Conservation (phyloP, 2,329 filamentous ascomycete genomes). For the Fusarium ramigenum region DNA sequence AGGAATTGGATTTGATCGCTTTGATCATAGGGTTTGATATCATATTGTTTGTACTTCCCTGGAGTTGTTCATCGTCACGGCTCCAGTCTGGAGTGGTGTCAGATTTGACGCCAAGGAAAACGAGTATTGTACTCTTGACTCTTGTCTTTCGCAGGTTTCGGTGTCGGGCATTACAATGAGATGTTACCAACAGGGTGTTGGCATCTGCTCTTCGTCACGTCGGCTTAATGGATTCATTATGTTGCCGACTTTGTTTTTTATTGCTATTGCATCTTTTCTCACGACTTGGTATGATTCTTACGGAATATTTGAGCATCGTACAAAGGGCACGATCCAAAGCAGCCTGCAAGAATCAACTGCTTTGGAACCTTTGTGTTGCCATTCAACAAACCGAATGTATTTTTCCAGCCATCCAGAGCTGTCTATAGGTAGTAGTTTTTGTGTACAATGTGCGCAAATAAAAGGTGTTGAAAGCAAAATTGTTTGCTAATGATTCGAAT, state of each 20-base stretch:
- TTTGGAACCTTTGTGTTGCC: conserved; percentile 14
- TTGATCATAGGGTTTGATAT: conserved; percentile 37
- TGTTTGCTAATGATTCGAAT: background rate
- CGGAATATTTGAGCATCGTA: conserved; percentile 31
- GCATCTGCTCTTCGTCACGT: conserved; percentile 33
- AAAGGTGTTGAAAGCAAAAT: conserved; percentile 26
- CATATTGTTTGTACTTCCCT: conserved; percentile 21
- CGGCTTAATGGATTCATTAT: conserved; percentile 41
- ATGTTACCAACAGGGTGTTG: conserved; percentile 30
- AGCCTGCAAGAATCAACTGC: conserved; percentile 8
- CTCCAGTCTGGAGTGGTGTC: background rate
- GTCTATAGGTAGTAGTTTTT: conserved; percentile 20
- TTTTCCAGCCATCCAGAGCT: conserved; percentile 1
- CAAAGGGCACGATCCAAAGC: conserved; percentile 5
- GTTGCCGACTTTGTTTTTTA: conserved; percentile 12
- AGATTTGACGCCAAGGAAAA: background rate
- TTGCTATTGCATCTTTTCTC: conserved; percentile 31
- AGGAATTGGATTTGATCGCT: conserved; percentile 38
- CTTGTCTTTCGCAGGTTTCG: conserved; percentile 35
- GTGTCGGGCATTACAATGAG: conserved; percentile 20
- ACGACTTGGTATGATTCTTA: conserved; percentile 40
- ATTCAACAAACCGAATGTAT: conserved; percentile 13
- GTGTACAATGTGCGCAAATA: conserved; percentile 30
- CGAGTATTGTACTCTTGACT: conserved; percentile 28
- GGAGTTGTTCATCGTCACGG: background rate